Evolutionary conservation across 1,139 yeast genomes (phyloP).

Genomic region (Yamadazyma membranifaciens): DNA sequence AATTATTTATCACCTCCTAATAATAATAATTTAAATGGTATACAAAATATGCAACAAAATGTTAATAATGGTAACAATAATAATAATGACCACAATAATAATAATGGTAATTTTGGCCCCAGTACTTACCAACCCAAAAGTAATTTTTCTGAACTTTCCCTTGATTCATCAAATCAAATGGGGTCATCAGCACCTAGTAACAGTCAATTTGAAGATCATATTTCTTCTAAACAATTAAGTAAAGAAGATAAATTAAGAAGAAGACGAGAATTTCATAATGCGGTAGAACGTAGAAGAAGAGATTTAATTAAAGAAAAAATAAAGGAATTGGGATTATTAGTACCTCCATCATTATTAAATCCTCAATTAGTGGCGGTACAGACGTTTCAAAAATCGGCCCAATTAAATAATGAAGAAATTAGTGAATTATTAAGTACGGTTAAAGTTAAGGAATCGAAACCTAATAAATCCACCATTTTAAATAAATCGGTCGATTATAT

Average conservation of each 20-base stretch:
- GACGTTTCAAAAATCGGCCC: constrained; percentile 41
- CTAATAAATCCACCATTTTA: constrained; percentile 69
- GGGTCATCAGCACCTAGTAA: constrained; percentile 28
- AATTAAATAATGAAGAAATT: constrained; percentile 31
- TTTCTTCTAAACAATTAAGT: constrained; percentile 47
- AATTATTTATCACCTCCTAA: constrained; percentile 27
- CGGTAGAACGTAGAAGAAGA: constrained; percentile 76
- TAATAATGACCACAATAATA: background rate
- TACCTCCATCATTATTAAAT: constrained; percentile 67
- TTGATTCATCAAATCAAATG: constrained; percentile 12
- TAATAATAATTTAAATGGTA: background rate
- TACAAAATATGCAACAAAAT: background rate
- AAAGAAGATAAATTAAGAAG: constrained; percentile 70
- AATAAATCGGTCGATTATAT: constrained; percentile 70
- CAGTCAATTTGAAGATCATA: constrained; percentile 9
- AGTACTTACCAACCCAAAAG: constrained; percentile 3
- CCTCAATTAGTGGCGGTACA: constrained; percentile 48
- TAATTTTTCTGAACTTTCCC: background rate
- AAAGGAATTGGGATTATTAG: constrained; percentile 66
- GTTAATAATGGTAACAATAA: background rate
- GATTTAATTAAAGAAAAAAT: constrained; percentile 76
- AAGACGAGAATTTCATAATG: constrained; percentile 76
- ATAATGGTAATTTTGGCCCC: constrained; percentile 3
- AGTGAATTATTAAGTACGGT: constrained; percentile 38
- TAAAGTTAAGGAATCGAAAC: constrained; percentile 62